Evolutionary conservation across 139 green algal species (phyloP), one percentile per base, ranked within the genome.

Genomic region (Micromonas pusilla): DNA sequence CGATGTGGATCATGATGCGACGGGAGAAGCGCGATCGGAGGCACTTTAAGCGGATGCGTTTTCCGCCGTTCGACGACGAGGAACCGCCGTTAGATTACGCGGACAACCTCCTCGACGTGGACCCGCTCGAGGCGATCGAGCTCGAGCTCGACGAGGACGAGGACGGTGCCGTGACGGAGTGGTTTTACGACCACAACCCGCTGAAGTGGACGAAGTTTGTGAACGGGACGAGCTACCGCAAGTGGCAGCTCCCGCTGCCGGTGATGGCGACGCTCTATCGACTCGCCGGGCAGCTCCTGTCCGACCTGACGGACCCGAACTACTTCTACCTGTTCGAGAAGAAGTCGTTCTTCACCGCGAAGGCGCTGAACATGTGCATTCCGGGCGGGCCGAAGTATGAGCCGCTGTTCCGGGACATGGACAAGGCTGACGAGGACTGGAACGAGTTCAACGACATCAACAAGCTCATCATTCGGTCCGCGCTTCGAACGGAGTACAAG

Each of bases 401-500:
- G 91, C 96, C 96, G 28, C 86, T 99, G 67, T 99, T 93, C 88
- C 84, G 93, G 4, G 96, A 99, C 88, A 96, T 96, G 89, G 93
- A 97, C 84, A 91, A 88, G 36, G 72, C 37, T n/a, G 86, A 90
- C 37, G 52, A 96, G 86, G 96, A 99, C 87, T 99, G 96, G 96
- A 98, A 99, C 84, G 96, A 99, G 89, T 99, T 99, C 88, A 99
- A 99, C 84, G 96, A 99, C 87, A 98, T 99, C 85, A 97, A 97
- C 90, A 99, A 99, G 92, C 92, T 99, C 79, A 98, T 99, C 90
- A 98, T 99, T 82, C 88, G 95, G 37, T 89, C 85, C 0, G 92
- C 90, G 60, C 91, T 96, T 73, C 83, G 91, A 67, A 96, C 92
- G 25, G 92, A 96, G 83, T 96, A 97, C 86, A 89, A 91, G 81